phyloP scores from a whole-genome alignment of 805 yeast genomes.

The Candida boidinii region DNA sequence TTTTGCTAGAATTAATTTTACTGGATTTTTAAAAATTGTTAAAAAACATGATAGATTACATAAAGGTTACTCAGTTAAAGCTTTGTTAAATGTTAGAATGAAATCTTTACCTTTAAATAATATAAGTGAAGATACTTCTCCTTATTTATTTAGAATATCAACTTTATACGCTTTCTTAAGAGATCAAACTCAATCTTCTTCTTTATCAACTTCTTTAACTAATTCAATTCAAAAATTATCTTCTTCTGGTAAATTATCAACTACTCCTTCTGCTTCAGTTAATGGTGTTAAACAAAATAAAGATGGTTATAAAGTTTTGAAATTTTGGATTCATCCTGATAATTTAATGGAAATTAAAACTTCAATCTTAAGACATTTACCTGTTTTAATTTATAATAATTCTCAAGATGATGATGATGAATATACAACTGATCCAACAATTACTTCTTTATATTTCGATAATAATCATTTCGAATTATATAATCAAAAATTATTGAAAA shows the following conservation, averaged over 20 bases:
- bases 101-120: conserved; percentile 79
- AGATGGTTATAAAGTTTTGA: conserved; percentile 48
- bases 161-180: conserved; percentile 74
- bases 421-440: conserved; percentile 62
- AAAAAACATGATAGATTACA: conserved; percentile 94
- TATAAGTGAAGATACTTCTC: conserved; percentile 83
- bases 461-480: conserved; percentile 75
- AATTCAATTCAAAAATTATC: conserved; percentile 40
- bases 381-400: conserved; percentile 71
- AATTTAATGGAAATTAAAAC: conserved; percentile 96
- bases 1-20: conserved; percentile 85
- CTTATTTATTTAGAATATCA: conserved; percentile 76
- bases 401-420: conserved; percentile 40
- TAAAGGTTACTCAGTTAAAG: conserved; percentile 80
- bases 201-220: conserved; percentile 29
- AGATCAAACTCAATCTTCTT: conserved; percentile 45
- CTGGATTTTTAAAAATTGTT: conserved; percentile 91
- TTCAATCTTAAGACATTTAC: conserved; percentile 86
- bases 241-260: conserved; percentile 25
- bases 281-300: conserved; percentile 3
- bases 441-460: conserved; percentile 85
- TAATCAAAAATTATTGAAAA: conserved; percentile 71
- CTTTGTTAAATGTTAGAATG: conserved; percentile 80
- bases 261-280: conserved; percentile 22
- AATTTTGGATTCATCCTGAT: conserved; percentile 97